A percentile compares a stretch with the other conserved stretches of the same genome.
Conservation (phyloP, 495 filamentous ascomycete genomes). For the Platismatia glauca region DNA sequence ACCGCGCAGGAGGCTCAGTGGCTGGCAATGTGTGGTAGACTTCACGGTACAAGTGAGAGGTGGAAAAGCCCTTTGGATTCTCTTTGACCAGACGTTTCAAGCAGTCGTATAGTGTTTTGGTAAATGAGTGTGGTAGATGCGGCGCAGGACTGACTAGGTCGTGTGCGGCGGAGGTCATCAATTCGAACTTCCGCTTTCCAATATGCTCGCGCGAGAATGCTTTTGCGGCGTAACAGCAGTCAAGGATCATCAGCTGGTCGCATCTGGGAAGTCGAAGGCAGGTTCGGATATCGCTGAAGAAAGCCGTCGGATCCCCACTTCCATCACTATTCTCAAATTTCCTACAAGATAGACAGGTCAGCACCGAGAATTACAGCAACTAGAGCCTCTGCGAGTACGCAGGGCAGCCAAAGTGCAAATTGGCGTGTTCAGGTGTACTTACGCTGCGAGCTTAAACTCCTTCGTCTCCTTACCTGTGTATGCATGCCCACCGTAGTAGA, state of each 20-base stretch:
- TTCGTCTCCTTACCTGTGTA: constrained; percentile 19
- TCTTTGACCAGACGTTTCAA: constrained; percentile 14
- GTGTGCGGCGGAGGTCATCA: constrained; percentile 20
- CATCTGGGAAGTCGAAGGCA: constrained; percentile 23
- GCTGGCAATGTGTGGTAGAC: constrained; percentile 18
- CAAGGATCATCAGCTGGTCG: constrained; percentile 25
- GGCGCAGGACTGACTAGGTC: constrained; percentile 7
- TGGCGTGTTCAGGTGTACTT: background rate
- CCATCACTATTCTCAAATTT: constrained; percentile 13
- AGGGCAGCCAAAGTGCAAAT: too few species aligned
- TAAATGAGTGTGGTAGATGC: constrained; percentile 19
- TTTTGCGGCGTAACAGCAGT: constrained; percentile 24
- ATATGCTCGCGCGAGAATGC: constrained; percentile 17
- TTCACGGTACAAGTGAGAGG: constrained; percentile 21
- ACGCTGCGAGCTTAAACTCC: constrained; percentile 25
- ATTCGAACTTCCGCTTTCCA: constrained; percentile 26
- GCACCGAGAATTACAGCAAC: background rate
- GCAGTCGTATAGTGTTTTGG: constrained; percentile 14
- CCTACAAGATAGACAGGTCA: constrained; percentile 10
- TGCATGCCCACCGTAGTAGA: constrained; percentile 27
- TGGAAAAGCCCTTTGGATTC: constrained; percentile 20
- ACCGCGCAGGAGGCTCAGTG: background rate
- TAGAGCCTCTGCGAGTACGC: background rate
- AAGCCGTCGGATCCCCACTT: constrained; percentile 21
- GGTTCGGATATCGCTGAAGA: constrained; percentile 23